Percentiles rank a stretch among this genome's conserved stretches.
Evolutionary conservation across 371 early-diverging fungal genomes (phyloP).

Genomic region (Apophysomyces ossiformis): DNA sequence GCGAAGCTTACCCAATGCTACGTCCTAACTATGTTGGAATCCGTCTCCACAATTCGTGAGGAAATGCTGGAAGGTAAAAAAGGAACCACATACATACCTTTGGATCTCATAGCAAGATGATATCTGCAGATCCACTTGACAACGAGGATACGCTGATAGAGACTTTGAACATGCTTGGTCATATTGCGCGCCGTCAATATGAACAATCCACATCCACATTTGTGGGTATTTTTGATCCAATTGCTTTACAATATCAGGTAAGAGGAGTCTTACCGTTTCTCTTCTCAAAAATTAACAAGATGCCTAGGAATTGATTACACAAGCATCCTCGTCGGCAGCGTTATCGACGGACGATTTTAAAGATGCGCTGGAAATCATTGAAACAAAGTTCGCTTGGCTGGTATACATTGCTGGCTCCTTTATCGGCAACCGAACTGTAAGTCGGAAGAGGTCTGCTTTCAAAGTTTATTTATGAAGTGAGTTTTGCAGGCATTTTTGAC

Average conservation of each 20-base stretch:
- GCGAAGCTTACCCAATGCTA: slow-evolving; percentile 49
- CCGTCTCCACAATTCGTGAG: slow-evolving; percentile 53
- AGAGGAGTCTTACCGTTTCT: not conserved
- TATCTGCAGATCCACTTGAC: slow-evolving; percentile 64
- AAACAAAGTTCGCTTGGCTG: slow-evolving; percentile 76
- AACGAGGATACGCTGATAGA: slow-evolving; percentile 69
- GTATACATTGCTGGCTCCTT: slow-evolving; percentile 74
- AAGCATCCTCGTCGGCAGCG: slow-evolving; percentile 19
- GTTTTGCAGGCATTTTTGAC: slow-evolving; percentile 53
- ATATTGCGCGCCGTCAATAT: slow-evolving; percentile 74
- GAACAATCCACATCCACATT: slow-evolving; percentile 60
- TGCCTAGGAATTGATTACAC: slow-evolving; percentile 22
- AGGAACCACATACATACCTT: not conserved
- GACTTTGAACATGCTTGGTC: slow-evolving; percentile 70
- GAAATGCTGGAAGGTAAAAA: slow-evolving; percentile 63
- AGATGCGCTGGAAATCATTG: slow-evolving; percentile 48
- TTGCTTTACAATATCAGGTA: slow-evolving; percentile 61
- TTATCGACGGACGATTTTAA: slow-evolving; percentile 32
- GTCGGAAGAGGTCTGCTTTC: slow-evolving; percentile 7
- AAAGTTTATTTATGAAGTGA: not conserved
- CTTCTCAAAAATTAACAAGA: not conserved
- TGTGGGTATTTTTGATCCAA: slow-evolving; percentile 61
- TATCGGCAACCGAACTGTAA: slow-evolving; percentile 66
- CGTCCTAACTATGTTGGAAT: slow-evolving; percentile 51
- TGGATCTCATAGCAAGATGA: not conserved